A percentile compares a stretch with the other conserved stretches of the same genome.
Conservation (phyloP, 2,329 filamentous ascomycete species). For the Sarocladium brachiariae region DNA sequence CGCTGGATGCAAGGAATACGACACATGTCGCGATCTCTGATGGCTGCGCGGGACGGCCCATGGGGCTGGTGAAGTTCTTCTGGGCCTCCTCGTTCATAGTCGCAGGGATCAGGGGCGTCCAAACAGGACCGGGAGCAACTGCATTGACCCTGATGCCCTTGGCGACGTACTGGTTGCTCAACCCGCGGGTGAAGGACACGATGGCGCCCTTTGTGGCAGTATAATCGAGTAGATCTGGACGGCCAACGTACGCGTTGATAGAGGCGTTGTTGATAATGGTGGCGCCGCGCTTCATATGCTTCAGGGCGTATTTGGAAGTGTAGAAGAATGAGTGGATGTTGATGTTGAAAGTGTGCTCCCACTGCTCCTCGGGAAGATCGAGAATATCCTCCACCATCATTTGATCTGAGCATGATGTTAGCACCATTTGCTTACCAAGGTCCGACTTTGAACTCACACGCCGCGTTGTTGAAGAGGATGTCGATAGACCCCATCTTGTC, state of each 20-base stretch:
- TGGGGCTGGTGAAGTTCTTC: constrained; percentile 65
- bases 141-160: constrained; percentile 72
- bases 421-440: not conserved
- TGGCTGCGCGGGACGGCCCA: constrained; percentile 72
- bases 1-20: constrained; percentile 70
- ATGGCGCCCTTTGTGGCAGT: constrained; percentile 75
- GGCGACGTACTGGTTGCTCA: constrained; percentile 66
- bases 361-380: constrained; percentile 70
- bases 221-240: constrained; percentile 75
- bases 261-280: constrained; percentile 83
- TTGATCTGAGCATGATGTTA: constrained; percentile 22
- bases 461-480: constrained; percentile 69
- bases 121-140: constrained; percentile 72
- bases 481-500: constrained; percentile 63
- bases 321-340: constrained; percentile 83
- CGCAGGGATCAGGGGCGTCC: constrained; percentile 67
- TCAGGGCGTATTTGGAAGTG: constrained; percentile 68
- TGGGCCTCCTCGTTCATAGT: constrained; percentile 67
- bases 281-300: constrained; percentile 66
- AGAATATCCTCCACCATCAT: constrained; percentile 67
- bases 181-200: constrained; percentile 68
- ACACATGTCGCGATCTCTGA: constrained; percentile 77
- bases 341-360: constrained; percentile 70
- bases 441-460: constrained; percentile 43
- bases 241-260: constrained; percentile 76